Evolutionary conservation across 192 early-diverging fungal genomes (phyloP).

Genomic region (Piromyces finnis): DNA sequence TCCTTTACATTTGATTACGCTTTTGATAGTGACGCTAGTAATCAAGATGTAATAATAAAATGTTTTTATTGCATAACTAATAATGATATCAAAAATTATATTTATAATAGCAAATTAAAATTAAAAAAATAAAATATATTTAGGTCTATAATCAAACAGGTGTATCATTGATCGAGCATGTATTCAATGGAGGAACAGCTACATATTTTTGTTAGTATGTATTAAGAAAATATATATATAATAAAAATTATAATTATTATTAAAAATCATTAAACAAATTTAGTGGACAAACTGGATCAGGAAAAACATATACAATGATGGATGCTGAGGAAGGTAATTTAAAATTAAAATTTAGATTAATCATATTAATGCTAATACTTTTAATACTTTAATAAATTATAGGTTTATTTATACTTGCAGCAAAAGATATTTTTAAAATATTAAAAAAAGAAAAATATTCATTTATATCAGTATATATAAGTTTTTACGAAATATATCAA

Average conservation of each 20-base stretch:
- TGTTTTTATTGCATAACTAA: no score
- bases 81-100: background rate
- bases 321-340: conserved; percentile 16
- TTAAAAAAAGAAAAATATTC: conserved; percentile 45
- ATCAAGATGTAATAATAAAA: conserved; percentile 51
- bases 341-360: no score
- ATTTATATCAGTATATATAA: conserved; percentile 65
- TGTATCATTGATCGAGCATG: conserved; percentile 78
- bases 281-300: conserved; percentile 70
- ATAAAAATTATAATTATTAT: no score
- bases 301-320: conserved; percentile 96
- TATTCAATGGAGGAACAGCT: conserved; percentile 87
- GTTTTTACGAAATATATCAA: conserved; percentile 96
- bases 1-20: conserved; percentile 92
- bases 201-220: conserved; percentile 89
- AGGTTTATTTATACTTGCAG: conserved; percentile 84
- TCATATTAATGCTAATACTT: no score
- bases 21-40: conserved; percentile 61
- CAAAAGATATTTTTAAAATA: conserved; percentile 72
- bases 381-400: no score
- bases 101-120: no score
- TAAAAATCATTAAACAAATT: no score
- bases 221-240: background rate
- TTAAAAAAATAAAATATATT: background rate
- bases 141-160: conserved; percentile 77